A percentile compares a stretch with the other conserved stretches of the same genome.
Evolutionary conservation across 306 rosid species (phyloP).

Genomic region (Fragaria nilgerrensis): DNA sequence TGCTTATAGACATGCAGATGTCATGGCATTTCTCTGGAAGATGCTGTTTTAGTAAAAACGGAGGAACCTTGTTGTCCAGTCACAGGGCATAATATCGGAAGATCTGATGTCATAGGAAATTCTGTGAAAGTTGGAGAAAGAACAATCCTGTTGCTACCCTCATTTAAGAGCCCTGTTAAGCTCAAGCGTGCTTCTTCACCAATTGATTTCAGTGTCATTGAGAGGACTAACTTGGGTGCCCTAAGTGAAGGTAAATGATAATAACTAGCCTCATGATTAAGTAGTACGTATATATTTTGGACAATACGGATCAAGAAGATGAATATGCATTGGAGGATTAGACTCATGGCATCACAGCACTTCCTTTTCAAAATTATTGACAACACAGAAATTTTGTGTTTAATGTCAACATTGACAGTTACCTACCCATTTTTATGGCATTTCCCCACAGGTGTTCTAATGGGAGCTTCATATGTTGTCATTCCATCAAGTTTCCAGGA

Average conservation of each 20-base stretch:
- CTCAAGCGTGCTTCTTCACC: constrained; percentile 42
- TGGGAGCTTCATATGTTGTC: constrained; percentile 63
- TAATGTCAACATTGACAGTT: neutral
- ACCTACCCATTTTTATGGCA: constrained; percentile 14
- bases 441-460: constrained; percentile 52
- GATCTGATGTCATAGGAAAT: constrained; percentile 42
- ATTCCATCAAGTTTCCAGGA: constrained; percentile 45
- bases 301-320: neutral
- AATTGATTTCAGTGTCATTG: constrained; percentile 47
- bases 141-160: constrained; percentile 55
- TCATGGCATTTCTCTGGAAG: constrained; percentile 57
- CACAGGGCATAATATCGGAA: constrained; percentile 52
- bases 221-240: constrained; percentile 62
- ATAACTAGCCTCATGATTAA: neutral
- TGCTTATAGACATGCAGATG: constrained; percentile 70
- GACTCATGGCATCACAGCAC: neutral
- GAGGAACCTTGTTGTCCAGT: constrained; percentile 47
- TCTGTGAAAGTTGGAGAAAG: constrained; percentile 64
- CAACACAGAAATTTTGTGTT: neutral
- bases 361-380: neutral
- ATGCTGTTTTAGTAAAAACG: constrained; percentile 28
- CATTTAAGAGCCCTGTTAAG: constrained; percentile 44
- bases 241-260: constrained; percentile 59
- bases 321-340: neutral
- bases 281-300: neutral